Base-by-base conservation (phyloP, 768 basidiomycete genomes). In the Hypsizygus marmoreus region DNA sequence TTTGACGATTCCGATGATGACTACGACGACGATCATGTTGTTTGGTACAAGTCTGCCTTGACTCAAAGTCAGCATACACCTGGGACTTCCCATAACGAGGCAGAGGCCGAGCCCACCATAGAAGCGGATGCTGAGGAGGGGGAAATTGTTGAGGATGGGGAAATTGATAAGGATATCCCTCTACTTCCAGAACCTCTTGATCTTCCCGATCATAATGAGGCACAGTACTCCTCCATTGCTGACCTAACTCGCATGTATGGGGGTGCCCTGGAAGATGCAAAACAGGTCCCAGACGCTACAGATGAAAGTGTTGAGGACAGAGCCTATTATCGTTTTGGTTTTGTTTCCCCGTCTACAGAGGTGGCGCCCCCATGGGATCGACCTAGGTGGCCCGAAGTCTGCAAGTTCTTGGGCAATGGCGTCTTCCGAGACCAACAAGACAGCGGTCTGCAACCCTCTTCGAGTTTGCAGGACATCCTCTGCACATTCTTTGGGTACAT, bases 401-500 rank as follows among this genome's bases (percentile, higher is more conserved):
- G 39, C 8, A 23, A 49, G 17, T 14, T 28, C 19, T 35, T 42
- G 20, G 40, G 47, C 2, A 35, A 42, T 28, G 47, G 47, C 5
- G 23, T 12, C 10, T 41, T 30, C 31, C 12, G 4, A 32, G 28
- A 25, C n/a, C 8, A 11, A 12, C n/a, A 14, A 12, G 17, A n/a
- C n/a, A n/a, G 14, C 14, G 11, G 16, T 24, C 23, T 17, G n/a
- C 9, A 31, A 8, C 36, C 43, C 16, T 41, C 49, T 7, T 6
- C 4, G 22, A 25, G 4, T 6, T 12, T n/a, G n/a, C 8, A 23
- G 19, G 13, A 33, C 10, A 24, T 31, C 3, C 12, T 51, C n/a
- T 46, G 49, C 30, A 35, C 8, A 3, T 44, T 49, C 33, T 34
- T 53, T 34, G 40, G 40, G 14, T 40, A 43, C 30, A 36, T 43